Evolutionary conservation across 208 protist species (phyloP), one percentile per base, ranked within the genome.

Genomic region (Naegleria gruberi): DNA sequence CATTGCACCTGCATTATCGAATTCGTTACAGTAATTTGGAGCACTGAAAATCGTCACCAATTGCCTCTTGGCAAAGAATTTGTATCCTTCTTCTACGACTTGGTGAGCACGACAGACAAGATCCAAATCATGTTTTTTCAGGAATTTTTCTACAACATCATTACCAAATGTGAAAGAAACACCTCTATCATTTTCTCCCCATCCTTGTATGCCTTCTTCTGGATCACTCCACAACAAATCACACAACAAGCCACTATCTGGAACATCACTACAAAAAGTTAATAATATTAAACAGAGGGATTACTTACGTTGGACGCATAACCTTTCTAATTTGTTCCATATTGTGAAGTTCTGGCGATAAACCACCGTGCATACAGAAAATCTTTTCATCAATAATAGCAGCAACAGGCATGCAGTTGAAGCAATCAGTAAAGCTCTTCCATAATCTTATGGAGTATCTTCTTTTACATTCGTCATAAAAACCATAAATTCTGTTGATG

Each of bases 181-280:
- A 81, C 98, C 98, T 84, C 98, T 93, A 83, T 93, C 92, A 82
- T 93, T 93, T 91, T 97, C 95, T 51, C 96, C 96, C 96, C 96
- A 98, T 45, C 96, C 95, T 12, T 94, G 93, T 65, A 97, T 93
- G 7, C 90, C 91, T 90, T 97, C 96, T 89, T 99, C 98, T 30
- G 99, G 99, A 93, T 99, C 99, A 0, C 97, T 98, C 99, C 99
- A 99, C 8, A 99, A 93, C n/a, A 99, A 93, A 92, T 99, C 99
- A 94, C 99, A 99, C 5, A 99, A 95, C 45, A 99, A 94, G 17
- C 97, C 95, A 46, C 90, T 95, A 93, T 99, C 98, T 4, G 99
- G 98, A 10, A 99, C 97, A 91, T 99, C 98, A 19, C 51, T 65
- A 65, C 15, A 65, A 65, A 30, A 10, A 23, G 15, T 55, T 55